A percentile compares a stretch with the other conserved stretches of the same genome.
Conservation (phyloP, 257 asterid genomes). For the Nicotiana undulata region DNA sequence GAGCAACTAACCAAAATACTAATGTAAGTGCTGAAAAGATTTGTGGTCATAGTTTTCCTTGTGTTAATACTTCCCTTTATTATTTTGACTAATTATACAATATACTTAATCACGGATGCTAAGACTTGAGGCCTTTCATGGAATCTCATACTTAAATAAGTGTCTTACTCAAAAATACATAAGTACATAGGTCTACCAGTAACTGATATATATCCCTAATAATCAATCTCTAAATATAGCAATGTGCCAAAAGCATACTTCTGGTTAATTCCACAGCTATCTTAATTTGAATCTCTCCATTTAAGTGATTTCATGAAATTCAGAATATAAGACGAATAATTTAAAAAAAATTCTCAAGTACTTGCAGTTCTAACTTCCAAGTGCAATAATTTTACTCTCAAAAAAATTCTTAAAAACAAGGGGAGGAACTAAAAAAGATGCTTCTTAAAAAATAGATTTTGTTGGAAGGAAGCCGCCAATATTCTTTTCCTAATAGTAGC, state of each 20-base stretch:
- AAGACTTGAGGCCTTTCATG: not conserved
- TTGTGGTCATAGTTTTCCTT: not conserved
- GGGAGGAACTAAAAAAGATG: too few relatives aligned
- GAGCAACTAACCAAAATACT: not conserved
- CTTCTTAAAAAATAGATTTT: not conserved
- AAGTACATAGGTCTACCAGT: not conserved
- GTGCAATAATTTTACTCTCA: too few relatives aligned
- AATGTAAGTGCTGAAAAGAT: not conserved
- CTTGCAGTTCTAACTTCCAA: not conserved
- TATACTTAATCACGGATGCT: not conserved
- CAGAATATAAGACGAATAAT: not conserved
- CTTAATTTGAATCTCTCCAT: not conserved
- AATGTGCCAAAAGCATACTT: not conserved
- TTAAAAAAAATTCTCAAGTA: not conserved
- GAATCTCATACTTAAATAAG: not conserved
- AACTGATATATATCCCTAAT: not conserved
- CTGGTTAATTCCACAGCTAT: not conserved
- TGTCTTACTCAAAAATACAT: not conserved
- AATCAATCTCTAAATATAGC: not conserved
- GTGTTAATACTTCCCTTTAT: not conserved
- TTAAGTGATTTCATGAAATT: not conserved
- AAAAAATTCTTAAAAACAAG: too few relatives aligned
- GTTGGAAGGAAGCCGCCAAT: not conserved
- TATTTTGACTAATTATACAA: too few relatives aligned
- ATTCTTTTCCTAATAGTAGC: not conserved